Percentiles rank a stretch among this genome's conserved stretches.
Conservation (phyloP, 2,329 filamentous ascomycete genomes). For the Fusarium ramigenum region DNA sequence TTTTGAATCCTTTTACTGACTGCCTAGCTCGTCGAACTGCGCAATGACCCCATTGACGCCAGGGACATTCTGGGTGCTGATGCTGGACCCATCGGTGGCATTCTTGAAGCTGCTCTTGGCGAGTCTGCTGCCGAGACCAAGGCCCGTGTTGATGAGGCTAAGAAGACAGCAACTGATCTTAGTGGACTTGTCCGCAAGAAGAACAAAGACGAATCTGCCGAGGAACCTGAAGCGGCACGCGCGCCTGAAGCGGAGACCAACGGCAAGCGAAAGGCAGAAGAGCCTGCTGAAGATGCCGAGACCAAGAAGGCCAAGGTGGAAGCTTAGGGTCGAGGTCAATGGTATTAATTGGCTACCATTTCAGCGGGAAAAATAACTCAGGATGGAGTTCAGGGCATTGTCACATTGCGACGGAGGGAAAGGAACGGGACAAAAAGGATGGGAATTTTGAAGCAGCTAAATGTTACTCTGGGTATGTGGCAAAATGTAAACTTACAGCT, state of each 20-base stretch:
- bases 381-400: constrained; percentile 29
- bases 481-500: constrained; percentile 6
- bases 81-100: constrained; percentile 61
- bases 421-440: constrained; percentile 3
- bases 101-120: constrained; percentile 71
- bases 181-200: constrained; percentile 80
- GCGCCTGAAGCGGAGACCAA: constrained; percentile 50
- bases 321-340: constrained; percentile 19
- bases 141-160: constrained; percentile 75
- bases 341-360: background rate
- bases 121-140: constrained; percentile 69
- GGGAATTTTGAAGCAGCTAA: background rate
- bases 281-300: constrained; percentile 40
- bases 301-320: constrained; percentile 52
- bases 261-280: constrained; percentile 50
- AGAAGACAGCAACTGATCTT: constrained; percentile 77
- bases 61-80: constrained; percentile 51
- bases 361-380: background rate
- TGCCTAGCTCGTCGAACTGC: constrained; percentile 73
- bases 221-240: constrained; percentile 37
- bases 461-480: background rate
- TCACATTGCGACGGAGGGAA: constrained; percentile 4
- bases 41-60: constrained; percentile 63
- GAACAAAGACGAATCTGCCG: constrained; percentile 49
- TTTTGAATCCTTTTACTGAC: background rate